phyloP scores from a whole-genome alignment of 2,329 filamentous ascomycete species.

The Fusarium euwallaceae region DNA sequence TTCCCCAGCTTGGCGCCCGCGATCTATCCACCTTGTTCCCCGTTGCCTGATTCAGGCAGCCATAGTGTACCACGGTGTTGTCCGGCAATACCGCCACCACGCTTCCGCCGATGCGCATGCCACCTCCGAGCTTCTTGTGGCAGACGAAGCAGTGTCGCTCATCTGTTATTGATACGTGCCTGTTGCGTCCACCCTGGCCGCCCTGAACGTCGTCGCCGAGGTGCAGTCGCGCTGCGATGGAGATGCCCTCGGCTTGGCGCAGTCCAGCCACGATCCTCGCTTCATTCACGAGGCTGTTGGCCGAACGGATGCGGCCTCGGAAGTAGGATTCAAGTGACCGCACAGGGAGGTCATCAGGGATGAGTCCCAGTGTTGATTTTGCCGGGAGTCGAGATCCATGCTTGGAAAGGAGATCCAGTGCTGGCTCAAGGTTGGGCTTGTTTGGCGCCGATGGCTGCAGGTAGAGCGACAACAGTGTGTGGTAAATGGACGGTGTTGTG shows the following conservation, averaged over 20 bases:
- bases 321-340: conserved; percentile 90
- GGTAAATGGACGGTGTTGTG: conserved; percentile 83
- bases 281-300: conserved; percentile 85
- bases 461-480: conserved; percentile 90
- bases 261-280: conserved; percentile 82
- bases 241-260: conserved; percentile 83
- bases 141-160: conserved; percentile 93
- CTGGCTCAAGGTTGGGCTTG: conserved; percentile 79
- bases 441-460: conserved; percentile 83
- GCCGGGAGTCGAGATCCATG: conserved; percentile 94
- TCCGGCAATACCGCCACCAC: conserved; percentile 92
- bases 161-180: conserved; percentile 84
- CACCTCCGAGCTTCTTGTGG: conserved; percentile 88
- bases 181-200: conserved; percentile 66
- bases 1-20: conserved; percentile 54
- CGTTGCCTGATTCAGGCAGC: conserved; percentile 72
- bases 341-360: conserved; percentile 84
- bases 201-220: conserved; percentile 75
- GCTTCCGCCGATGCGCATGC: conserved; percentile 88
- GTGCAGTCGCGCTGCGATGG: conserved; percentile 78
- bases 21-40: conserved; percentile 52
- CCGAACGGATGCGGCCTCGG: conserved; percentile 86
- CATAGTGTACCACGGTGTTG: conserved; percentile 84
- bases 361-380: conserved; percentile 84
- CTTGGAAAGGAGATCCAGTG: conserved; percentile 87